Evolutionary conservation across 2,329 filamentous ascomycete species (phyloP).

Genomic region (Lasiodiplodia sp.): DNA sequence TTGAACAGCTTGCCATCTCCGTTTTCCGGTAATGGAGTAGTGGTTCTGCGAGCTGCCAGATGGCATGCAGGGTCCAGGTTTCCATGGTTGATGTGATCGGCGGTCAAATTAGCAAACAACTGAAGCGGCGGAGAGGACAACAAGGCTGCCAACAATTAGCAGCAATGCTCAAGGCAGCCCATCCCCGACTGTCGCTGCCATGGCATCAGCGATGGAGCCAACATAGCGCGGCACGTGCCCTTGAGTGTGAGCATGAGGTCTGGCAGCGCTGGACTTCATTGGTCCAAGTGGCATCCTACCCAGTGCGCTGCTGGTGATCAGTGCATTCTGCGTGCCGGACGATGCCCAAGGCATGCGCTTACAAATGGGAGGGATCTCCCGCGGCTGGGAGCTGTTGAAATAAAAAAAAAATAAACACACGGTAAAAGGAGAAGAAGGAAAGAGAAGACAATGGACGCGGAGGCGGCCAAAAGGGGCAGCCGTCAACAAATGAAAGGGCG

Average conservation of each 20-base stretch:
- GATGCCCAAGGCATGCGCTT: conserved; percentile 5
- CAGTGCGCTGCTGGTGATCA: background rate
- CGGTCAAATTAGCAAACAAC: background rate
- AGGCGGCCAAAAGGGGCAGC: background rate
- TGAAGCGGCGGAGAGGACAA: background rate
- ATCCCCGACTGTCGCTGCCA: background rate
- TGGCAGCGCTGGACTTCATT: background rate
- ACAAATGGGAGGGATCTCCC: conserved; percentile 2
- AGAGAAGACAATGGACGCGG: background rate
- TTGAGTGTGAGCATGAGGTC: background rate
- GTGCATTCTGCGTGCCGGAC: conserved; percentile 4
- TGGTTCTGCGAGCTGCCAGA: background rate
- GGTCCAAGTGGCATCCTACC: conserved; percentile 1
- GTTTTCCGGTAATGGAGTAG: background rate
- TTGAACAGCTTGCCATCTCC: background rate
- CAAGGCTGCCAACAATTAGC: background rate
- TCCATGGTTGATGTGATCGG: background rate
- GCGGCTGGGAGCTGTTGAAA: background rate
- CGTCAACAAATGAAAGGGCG: background rate
- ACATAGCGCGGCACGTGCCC: background rate
- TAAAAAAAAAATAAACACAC: background rate
- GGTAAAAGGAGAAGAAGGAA: background rate
- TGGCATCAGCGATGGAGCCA: background rate
- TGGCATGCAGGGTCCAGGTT: background rate
- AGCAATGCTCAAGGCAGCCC: background rate